Evolutionary conservation across 2,329 filamentous ascomycete genomes (phyloP), one percentile per base, ranked within the genome.

Genomic region (Knufia fluminis): DNA sequence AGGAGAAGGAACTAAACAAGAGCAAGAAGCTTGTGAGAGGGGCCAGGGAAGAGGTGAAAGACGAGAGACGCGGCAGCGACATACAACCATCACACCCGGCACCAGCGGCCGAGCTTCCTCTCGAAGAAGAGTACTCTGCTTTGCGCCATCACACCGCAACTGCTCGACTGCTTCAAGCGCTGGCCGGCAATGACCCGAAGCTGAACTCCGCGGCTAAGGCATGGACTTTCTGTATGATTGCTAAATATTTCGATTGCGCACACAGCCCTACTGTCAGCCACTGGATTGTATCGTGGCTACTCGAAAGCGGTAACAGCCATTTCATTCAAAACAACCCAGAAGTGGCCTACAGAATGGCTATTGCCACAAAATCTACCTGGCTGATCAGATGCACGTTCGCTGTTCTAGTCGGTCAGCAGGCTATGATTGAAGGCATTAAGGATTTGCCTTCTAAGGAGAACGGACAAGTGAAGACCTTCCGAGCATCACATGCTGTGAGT

Each of bases 321-420:
- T 81, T 86, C 55, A 71, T 85, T 12, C 80, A 85, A 56, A 66
- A 79, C 4, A 71, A 83, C 31, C 77, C 82, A 0, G 82, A 85
- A 56, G 73, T 78, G 46, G 67, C 75, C 6, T 71, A 85, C 26
- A 71, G 73, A 19, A 77, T 86, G 6, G 80, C 74, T 3, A 65
- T 66, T 48, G 65, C 63, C 6, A 63, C 69, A 16, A 56, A 65
- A 44, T 65, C 63, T 16, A 38, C 49, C 16, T 51, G 57, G 17
- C 62, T 72, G 22, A 66, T 64, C 23, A 62, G 60, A 20, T 64
- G 68, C 17, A 69, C 80, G 0, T 85, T 83, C 55, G 69, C 72
- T 9, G 73, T 83, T 22, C 68, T 85, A 3, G 80, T 84, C 19
- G 78, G 75, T 16, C 82, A 86, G 58, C 70, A 76, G 46, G 80